Evolutionary conservation across 2,329 filamentous ascomycete species (phyloP).

Genomic region (Botrytis pseudocinerea): DNA sequence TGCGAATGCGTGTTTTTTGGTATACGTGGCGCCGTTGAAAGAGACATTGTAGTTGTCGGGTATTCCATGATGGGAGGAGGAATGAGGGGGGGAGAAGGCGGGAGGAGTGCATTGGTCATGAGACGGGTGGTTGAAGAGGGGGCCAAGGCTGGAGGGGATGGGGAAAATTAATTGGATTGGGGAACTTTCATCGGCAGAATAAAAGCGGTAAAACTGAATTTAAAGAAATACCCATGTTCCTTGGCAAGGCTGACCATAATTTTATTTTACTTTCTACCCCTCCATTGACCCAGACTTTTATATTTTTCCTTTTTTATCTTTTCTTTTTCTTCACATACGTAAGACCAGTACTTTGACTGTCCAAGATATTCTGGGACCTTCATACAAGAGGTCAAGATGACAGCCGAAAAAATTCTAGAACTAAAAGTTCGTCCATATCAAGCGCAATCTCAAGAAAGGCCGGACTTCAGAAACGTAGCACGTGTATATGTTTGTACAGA

Average conservation of each 20-base stretch:
- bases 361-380: neutral
- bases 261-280: constrained; percentile 5
- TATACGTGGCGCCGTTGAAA: constrained; percentile 19
- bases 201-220: neutral
- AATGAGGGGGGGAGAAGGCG: constrained; percentile 46
- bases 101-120: constrained; percentile 47
- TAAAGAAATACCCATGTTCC: neutral
- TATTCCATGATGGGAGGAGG: constrained; percentile 46
- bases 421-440: constrained; percentile 40
- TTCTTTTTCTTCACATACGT: neutral
- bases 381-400: constrained; percentile 1
- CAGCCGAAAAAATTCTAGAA: constrained; percentile 36
- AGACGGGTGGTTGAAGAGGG: neutral
- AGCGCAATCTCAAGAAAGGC: constrained; percentile 35
- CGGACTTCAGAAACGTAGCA: constrained; percentile 40
- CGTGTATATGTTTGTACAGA: constrained; percentile 39
- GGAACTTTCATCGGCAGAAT: constrained; percentile 6
- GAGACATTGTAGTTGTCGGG: constrained; percentile 38
- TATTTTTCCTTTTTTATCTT: neutral
- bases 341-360: neutral
- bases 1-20: constrained; percentile 30
- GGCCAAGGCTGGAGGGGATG: constrained; percentile 21
- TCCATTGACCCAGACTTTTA: neutral
- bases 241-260: constrained; percentile 14
- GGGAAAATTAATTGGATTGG: constrained; percentile 20